Evolutionary conservation across 352 stramenopile species (phyloP), one percentile per base, ranked within the genome.

Genomic region (Saprolegnia parasitica): DNA sequence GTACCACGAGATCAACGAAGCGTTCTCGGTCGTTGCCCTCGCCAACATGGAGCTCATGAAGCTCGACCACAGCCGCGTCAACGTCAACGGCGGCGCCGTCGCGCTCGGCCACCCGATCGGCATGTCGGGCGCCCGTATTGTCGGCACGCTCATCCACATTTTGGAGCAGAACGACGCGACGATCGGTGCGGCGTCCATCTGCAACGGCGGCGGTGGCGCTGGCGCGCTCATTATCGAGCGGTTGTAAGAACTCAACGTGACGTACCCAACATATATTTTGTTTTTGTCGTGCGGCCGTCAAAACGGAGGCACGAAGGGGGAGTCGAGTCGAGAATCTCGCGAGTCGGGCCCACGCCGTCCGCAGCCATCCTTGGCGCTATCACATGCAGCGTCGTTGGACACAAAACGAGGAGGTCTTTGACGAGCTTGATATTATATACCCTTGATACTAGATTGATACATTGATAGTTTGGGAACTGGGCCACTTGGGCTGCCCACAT

Each of bases 1-100:
- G 47, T 98, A 90, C 76, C 93, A 96, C 75, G 97, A 99, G 81
- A 97, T 99, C 71, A 99, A 99, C 75, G 96, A 99, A 73, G 97
- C 96, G 23, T 99, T 99, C 76, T 84, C 91, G 1, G 95, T 98
- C 18, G 96, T 99, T 6, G 80, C 91, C 0, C 81, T 98, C 21
- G 92, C 87, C 1, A 99, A 98, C 79, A 90, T 86, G 62, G 76
- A 96, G 76, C 70, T 98, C 11, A 52, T 99, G 56, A 81, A 85
- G 35, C 73, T 99, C 6, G 88, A 98, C 76, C 73, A 75, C 23
- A 73, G 74, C 37, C 86, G 80, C 65, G 90, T 99, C 13, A 99
- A 99, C 78, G 90, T 98, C 1, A 96, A 98, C 74, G 97, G 96
- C 61, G 96, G 95, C 65, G 79, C 78, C 54, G 85, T 89, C 40